Conservation (phyloP, 176 grass and related monocot species). For the bread wheat (Triticum aestivum) region IWGSC_CS_RefSeq_v2.1 NC_057799.1:555032772-555033271, state of each 20-base stretch:
- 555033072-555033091: slow-evolving; percentile 39
- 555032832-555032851: neutral
- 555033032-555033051: slow-evolving; percentile 38
- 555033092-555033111: slow-evolving; percentile 9
- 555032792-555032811: slow-evolving; percentile 29
- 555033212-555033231: slow-evolving; percentile 47
- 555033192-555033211: slow-evolving; percentile 44
- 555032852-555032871: slow-evolving; percentile 3
- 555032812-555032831: neutral
- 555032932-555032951: slow-evolving; percentile 25
- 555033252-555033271: slow-evolving; percentile 56
- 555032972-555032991: slow-evolving; percentile 22
- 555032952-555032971: slow-evolving; percentile 38
- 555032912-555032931: slow-evolving; percentile 16
- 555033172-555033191: slow-evolving; percentile 35
- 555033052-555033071: slow-evolving; percentile 59
- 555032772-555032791: slow-evolving; percentile 24
- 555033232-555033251: slow-evolving; percentile 41
- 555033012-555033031: slow-evolving; percentile 54
- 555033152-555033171: slow-evolving; percentile 34
- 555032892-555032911: slow-evolving; percentile 31
- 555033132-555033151: slow-evolving; percentile 50
- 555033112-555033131: slow-evolving; percentile 34
- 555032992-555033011: slow-evolving; percentile 51
- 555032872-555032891: slow-evolving; percentile 20